A percentile compares a stretch with the other conserved stretches of the same genome.
These are phyloP conservation scores for Pleurotus giganteus DNA, from an alignment of 768 basidiomycete genomes.

Conservation along the genomic window DNA sequence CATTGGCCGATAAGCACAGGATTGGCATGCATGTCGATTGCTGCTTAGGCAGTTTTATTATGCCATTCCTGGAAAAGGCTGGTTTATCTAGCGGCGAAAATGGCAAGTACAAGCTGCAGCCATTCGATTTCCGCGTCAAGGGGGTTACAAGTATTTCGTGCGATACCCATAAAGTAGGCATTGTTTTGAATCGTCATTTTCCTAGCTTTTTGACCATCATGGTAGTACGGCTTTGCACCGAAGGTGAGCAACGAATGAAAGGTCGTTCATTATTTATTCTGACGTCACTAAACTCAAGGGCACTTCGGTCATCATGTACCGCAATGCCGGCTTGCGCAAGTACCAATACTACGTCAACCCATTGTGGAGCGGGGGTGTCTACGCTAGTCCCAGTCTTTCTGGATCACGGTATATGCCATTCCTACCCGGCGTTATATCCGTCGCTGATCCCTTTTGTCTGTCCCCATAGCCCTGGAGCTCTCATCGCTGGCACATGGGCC, in stretches of 20 bases:
- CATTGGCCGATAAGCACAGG: slow-evolving; percentile 69
- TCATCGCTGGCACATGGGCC: slow-evolving; percentile 96
- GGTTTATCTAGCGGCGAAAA: slow-evolving; percentile 62
- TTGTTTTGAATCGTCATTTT: background rate
- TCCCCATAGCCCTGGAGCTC: slow-evolving; percentile 70
- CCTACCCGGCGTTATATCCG: background rate
- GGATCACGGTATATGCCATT: slow-evolving; percentile 70
- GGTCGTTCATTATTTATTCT: background rate
- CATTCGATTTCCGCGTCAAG: slow-evolving; percentile 87
- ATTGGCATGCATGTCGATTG: slow-evolving; percentile 94
- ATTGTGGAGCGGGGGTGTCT: slow-evolving; percentile 85
- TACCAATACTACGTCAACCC: slow-evolving; percentile 88
- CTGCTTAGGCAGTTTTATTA: slow-evolving; percentile 90
- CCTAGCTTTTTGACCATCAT: slow-evolving; percentile 9
- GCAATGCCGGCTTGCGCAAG: slow-evolving; percentile 66
- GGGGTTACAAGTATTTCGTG: slow-evolving; percentile 96
- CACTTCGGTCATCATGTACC: slow-evolving; percentile 95
- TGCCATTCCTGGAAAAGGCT: slow-evolving; percentile 85
- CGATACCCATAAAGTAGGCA: slow-evolving; percentile 85
- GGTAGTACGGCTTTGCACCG: slow-evolving; percentile 91
- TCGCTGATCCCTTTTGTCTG: background rate
- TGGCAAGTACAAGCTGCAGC: slow-evolving; percentile 55
- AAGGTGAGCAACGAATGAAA: slow-evolving; percentile 71
- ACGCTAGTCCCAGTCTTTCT: slow-evolving; percentile 85
- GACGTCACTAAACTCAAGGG: slow-evolving; percentile 48